phyloP scores from a whole-genome alignment of 305 asterid species.

The Stenogyne calaminthoides region DNA sequence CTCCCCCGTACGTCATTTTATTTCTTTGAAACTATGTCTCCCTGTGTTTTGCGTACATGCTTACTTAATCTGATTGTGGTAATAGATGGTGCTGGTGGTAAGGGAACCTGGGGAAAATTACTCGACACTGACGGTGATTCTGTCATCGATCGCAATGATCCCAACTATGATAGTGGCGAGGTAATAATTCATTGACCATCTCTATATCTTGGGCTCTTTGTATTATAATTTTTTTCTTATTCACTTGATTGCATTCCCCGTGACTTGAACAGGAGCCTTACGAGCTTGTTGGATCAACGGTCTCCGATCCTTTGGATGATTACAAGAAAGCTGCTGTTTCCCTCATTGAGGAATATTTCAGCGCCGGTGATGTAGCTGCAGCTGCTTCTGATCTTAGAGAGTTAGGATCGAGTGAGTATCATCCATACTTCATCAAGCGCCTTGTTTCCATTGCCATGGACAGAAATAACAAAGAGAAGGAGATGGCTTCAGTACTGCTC shows the following conservation, averaged over 20 bases:
- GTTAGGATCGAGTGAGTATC: slow-evolving; percentile 76
- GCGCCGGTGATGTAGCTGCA: slow-evolving; percentile 77
- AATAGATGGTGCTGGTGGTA: slow-evolving; percentile 96
- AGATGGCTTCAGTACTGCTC: slow-evolving; percentile 94
- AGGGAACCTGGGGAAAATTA: slow-evolving; percentile 97
- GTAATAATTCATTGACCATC: slow-evolving; percentile 32
- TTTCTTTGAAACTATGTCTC: background rate
- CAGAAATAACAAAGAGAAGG: slow-evolving; percentile 92
- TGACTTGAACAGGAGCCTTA: slow-evolving; percentile 75
- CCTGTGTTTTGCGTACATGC: background rate
- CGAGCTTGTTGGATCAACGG: slow-evolving; percentile 75
- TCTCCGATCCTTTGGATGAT: slow-evolving; percentile 86
- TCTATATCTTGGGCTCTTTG: background rate
- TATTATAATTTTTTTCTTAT: background rate
- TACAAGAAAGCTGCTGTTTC: slow-evolving; percentile 91
- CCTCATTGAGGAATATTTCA: slow-evolving; percentile 87
- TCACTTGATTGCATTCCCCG: background rate
- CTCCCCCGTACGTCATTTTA: background rate
- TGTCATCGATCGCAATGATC: slow-evolving; percentile 80
- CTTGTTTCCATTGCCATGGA: slow-evolving; percentile 95
- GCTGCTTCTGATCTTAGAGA: slow-evolving; percentile 87
- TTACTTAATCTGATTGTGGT: slow-evolving; percentile 29
- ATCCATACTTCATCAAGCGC: slow-evolving; percentile 87
- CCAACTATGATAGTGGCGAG: slow-evolving; percentile 96
- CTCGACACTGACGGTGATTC: slow-evolving; percentile 82